Evolutionary conservation across 1,284 basidiomycete species (phyloP), one percentile per base, ranked within the genome.

Genomic region (Porodaedalea pini): DNA sequence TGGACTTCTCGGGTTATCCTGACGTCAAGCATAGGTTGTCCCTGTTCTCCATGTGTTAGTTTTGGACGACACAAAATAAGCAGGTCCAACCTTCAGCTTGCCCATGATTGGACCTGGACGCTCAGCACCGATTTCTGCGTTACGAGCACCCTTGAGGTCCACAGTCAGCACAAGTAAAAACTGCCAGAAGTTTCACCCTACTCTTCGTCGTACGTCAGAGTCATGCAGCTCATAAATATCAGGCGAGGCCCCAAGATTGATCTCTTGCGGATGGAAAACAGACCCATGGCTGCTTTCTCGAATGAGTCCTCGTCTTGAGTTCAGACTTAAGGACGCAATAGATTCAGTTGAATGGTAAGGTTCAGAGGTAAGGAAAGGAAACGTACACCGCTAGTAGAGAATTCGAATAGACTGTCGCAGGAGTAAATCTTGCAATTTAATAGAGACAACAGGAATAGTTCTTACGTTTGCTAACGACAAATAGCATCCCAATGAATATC

Each of bases 381-480:
- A 49, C 54, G 7, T n/a, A 56, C 54, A 56, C 54, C 15, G 45
- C 54, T 6, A 56, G 34, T 2, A 56, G 21, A 36, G 44, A 49
- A 34, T 56, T 56, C 21, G 45, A 25, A 48, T 56, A 56, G 21
- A 56, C 54, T 56, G 23, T 6, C 17, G 6, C n/a, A 15, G 23
- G 37, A 19, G 11, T 27, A 10, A 39, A 17, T 37, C 39, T 21
- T 23, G 19, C 29, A 1, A 27, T 11, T 13, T 27, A 19, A 3
- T 25, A 19, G 15, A 7, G n/a, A 34, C 6, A 31, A 48, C 13
- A n/a, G 7, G 15, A 25, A 11, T 31, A 39, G 25, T 7, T 25
- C 54, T 40, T 36, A 56, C 54, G 45, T 49, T 56, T 56, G 32
- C 54, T 56, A 15, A 56, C 36, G 23, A 56, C 25, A 19, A 56